Evolutionary conservation across 257 asterid species (phyloP), one percentile per base, ranked within the genome.

Genomic region (Nicotiana tabacum): DNA sequence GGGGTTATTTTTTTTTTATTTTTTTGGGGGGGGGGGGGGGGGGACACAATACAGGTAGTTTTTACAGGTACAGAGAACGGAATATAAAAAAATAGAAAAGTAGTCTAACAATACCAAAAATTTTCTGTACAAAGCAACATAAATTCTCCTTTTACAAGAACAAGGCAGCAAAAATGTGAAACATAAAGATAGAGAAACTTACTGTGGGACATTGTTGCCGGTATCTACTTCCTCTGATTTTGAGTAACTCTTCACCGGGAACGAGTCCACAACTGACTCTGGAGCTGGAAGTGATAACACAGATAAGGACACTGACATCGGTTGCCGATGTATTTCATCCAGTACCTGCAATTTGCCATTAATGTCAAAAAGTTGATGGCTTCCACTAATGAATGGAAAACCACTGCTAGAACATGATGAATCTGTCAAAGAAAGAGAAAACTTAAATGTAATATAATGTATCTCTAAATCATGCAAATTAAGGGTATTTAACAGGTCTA

Each of bases 261-360:
- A 93, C 83, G 97, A 91, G 87, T 95, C 92, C 39, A 95, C 99
- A 86, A 93, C 90, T 24, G 98, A 89, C 83, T 94, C 97, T 29
- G 94, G 96, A 83, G 99, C 99, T 16, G 99, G 98, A 86, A 88
- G 91, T 83, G 98, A 89, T 84, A 88, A 90, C 88, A 86, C 83
- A 27, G 97, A 90, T 88, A 91, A 83, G 88, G 99, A 88, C 86
- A 88, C 86, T 2, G 98, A 85, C 93, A 90, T 85, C 9, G 98
- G 98, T 84, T 95, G 98, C 64, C 92, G 91, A 85, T 95, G 99
- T 81, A 94, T 92, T 91, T 94, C 98, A 88, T 95, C 99, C 84
- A 94, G 91, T 66, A 95, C 97, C 99, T 95, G 90, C 65, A 88
- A 37, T 72, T 18, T 27, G 76, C 82, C 79, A 39, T 57, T 37